Evolutionary conservation across 202 grass and related monocot species (phyloP), one percentile per base, ranked within the genome.

Genomic region (Cymbopogon flexuosus): DNA sequence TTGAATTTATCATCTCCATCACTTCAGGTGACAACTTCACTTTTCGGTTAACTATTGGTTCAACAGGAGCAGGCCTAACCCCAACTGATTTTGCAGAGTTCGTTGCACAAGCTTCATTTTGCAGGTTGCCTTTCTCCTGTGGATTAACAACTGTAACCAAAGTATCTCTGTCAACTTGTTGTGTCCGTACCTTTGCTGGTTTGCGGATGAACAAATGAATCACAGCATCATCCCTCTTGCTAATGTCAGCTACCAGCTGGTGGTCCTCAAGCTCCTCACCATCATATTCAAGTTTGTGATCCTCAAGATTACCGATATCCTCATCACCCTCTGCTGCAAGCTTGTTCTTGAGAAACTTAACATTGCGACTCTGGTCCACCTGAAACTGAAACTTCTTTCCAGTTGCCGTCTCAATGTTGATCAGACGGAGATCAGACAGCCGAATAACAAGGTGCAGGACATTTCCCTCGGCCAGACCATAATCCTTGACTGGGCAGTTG

Each of bases 391-490:
- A 89, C 30, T 92, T 91, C 78, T 88, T 90, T 27, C 94, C 94
- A 12, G 70, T 81, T 4, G 73, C 68, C n/a, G 91, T 92, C 45
- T 92, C 90, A 8, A 97, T 91, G n/a, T 85, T 89, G 23, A 97
- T 94, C 62, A 88, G 62, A 57, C 84, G 74, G 41, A 97, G 86
- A 78, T 97, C 88, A 64, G 88, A 69, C 33, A 97, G 73, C 8
- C 87, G 84, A 83, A 94, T 84, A 42, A 97, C 88, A 46, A 97
- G 88, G 83, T 97, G 89, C 29, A 97, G 75, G 62, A 97, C 79
- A 68, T 94, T 91, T 30, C 94, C 94, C 78, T 94, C 83, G 0
- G 89, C 71, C 16, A 97, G 83, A 6, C 94, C 88, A 42, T 97
- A 97, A 62, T 94, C 94, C 73, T 85, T 85, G 66, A 97, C 85